Base-by-base conservation (phyloP, 805 yeast genomes). In the Maudiozyma pseudohumilis region DNA sequence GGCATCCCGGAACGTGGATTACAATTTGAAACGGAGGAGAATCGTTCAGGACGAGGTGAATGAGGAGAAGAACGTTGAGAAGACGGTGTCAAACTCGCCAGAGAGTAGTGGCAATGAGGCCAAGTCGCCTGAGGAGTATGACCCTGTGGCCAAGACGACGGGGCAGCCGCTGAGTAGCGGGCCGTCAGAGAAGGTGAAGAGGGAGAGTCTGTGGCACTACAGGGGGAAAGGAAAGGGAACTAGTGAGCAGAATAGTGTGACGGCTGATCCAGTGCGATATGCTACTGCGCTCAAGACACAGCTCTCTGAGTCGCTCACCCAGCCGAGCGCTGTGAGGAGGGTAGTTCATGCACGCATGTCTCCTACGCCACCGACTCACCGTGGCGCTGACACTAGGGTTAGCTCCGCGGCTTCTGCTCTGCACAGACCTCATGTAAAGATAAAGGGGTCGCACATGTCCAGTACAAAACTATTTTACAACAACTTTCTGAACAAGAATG, bases 131-230 rank as follows among this genome's bases (percentile, higher is more conserved):
- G n/a, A n/a, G 16, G 24, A 70, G 74, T 1, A 26, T 26, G 70
- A 66, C 26, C 75, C 80, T 0, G 55, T 62, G 9, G 76, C 83
- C 29, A 68, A 71, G 9, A 74, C 75, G 27, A 79, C 89, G 0
- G 95, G 96, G 2, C 65, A 75, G 29, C 80, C 92, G 3, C 59
- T 86, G 38, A 84, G 75, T 45, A 67, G 73, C n/a, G 67, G 69
- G 5, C 95, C 95, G 7, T 72, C 75, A 13, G 58, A 65, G 3
- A 78, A 73, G 49, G 61, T 73, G 26, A 74, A 70, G 49, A 74
- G 69, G 44, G 81, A 75, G 32, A 64, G 75, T 13, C 55, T 70
- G 34, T 70, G 80, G 75, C 69, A 75, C 20, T 47, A 55, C 40
- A 64, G 62, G 48, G 25, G 29, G 6, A 16, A n/a, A 17, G 12